These are phyloP conservation scores for Phoma sp. DNA, from an alignment of 2,329 filamentous ascomycete genomes.

Conservation along the genomic window DNA sequence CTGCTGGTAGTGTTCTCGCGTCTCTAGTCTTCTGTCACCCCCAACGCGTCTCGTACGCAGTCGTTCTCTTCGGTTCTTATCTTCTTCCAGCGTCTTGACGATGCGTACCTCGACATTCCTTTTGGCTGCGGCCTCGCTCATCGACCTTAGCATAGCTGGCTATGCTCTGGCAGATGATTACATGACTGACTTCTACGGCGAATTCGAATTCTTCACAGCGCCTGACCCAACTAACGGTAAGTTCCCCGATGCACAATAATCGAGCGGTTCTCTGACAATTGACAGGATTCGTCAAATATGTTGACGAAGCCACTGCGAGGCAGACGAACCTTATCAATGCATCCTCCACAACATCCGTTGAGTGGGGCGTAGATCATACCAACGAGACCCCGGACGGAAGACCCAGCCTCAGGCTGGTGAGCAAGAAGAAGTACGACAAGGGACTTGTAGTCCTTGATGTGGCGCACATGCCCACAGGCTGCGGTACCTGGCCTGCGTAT, in stretches of 20 bases:
- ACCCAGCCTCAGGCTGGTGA: conserved; percentile 55
- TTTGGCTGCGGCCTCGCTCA: conserved; percentile 41
- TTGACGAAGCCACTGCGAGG: conserved; percentile 47
- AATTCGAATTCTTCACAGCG: conserved; percentile 53
- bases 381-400: conserved; percentile 49
- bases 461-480: conserved; percentile 58
- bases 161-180: conserved; percentile 51
- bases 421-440: conserved; percentile 54
- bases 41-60: conserved; percentile 44
- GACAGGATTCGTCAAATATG: conserved; percentile 49
- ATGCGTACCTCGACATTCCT: conserved; percentile 45
- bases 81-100: conserved; percentile 33
- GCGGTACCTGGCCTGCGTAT: conserved; percentile 59
- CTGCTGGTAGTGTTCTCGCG: conserved; percentile 27
- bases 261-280: conserved; percentile 7
- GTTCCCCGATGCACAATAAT: not conserved
- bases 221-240: conserved; percentile 54
- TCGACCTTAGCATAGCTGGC: conserved; percentile 47
- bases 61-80: conserved; percentile 23
- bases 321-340: conserved; percentile 49
- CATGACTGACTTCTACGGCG: conserved; percentile 52
- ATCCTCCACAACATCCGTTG: conserved; percentile 43
- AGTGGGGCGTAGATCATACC: conserved; percentile 55
- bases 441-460: conserved; percentile 59
- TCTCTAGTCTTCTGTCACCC: conserved; percentile 27